Conservation (phyloP, 1,284 basidiomycete genomes). For the Malassezia japonica region DNA sequence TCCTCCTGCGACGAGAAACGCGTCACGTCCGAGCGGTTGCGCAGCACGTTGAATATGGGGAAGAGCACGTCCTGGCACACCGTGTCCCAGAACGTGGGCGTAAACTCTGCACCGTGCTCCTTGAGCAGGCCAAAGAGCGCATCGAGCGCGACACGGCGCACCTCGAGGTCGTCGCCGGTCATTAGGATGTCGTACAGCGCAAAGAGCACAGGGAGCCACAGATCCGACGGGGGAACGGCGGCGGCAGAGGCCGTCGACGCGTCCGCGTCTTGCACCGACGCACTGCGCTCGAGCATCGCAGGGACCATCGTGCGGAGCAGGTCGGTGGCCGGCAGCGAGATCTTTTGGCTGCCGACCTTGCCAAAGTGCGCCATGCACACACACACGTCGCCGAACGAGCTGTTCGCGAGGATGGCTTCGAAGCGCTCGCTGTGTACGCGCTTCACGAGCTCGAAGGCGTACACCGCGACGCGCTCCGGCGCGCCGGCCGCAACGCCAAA, state of each 20-base stretch:
- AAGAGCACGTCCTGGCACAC: constrained; percentile 92
- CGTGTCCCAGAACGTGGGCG: constrained; percentile 94
- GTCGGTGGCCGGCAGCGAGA: constrained; percentile 87
- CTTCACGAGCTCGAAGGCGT: constrained; percentile 93
- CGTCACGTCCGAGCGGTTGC: constrained; percentile 68
- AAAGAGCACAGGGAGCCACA: constrained; percentile 90
- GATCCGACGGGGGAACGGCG: neutral
- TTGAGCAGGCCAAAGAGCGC: constrained; percentile 91
- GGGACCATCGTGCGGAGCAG: constrained; percentile 78
- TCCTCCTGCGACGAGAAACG: constrained; percentile 94
- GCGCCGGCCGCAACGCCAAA: constrained; percentile 92
- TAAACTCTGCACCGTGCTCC: constrained; percentile 74
- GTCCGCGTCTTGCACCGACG: neutral
- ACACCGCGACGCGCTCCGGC: constrained; percentile 80
- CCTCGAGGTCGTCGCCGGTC: constrained; percentile 98
- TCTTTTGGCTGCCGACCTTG: constrained; percentile 97
- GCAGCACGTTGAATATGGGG: constrained; percentile 94
- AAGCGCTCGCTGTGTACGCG: constrained; percentile 85
- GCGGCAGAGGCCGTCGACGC: neutral
- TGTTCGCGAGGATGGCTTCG: constrained; percentile 75
- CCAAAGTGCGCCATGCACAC: constrained; percentile 98
- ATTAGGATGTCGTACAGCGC: constrained; percentile 99
- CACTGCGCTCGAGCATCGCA: constrained; percentile 48
- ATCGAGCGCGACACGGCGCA: constrained; percentile 74
- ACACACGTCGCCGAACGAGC: constrained; percentile 88